phyloP scores from a whole-genome alignment of 2,329 filamentous ascomycete species.

The Periglandula ipomoeae region DNA sequence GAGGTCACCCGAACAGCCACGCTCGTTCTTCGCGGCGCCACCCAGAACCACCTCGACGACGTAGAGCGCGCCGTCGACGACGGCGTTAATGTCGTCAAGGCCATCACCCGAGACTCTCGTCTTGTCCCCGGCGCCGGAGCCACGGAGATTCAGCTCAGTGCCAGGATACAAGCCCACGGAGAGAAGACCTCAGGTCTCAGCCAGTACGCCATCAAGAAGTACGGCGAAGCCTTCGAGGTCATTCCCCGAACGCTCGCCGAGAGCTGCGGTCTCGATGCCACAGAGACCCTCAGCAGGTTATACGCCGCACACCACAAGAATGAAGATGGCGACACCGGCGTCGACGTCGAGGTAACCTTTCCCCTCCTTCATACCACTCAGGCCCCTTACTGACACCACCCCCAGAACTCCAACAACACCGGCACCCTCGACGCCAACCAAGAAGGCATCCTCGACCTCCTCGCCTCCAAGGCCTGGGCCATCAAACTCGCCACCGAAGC shows the following conservation, averaged over 20 bases:
- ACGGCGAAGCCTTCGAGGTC: conserved; percentile 94
- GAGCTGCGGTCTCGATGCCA: conserved; percentile 90
- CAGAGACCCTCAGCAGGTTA: conserved; percentile 85
- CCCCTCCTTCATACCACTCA: background rate
- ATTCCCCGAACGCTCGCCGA: conserved; percentile 90
- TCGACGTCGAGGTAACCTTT: conserved; percentile 69
- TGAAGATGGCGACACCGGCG: conserved; percentile 81
- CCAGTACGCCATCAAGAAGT: conserved; percentile 97
- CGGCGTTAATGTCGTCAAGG: conserved; percentile 97
- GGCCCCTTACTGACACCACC: no score
- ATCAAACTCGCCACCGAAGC: conserved; percentile 95
- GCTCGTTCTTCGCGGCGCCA: conserved; percentile 86
- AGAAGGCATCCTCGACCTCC: conserved; percentile 82
- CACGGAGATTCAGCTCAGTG: conserved; percentile 86
- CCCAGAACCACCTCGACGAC: conserved; percentile 96
- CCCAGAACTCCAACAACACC: conserved; percentile 66
- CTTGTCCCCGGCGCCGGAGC: conserved; percentile 92
- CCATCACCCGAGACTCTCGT: conserved; percentile 85
- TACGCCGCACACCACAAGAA: conserved; percentile 90
- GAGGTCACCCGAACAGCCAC: conserved; percentile 89
- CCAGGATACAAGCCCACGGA: conserved; percentile 80
- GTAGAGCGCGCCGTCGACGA: conserved; percentile 96
- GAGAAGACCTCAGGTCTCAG: conserved; percentile 89
- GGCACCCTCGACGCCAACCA: conserved; percentile 81
- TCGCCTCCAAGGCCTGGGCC: conserved; percentile 91